Evolutionary conservation across 1,284 basidiomycete species (phyloP), one percentile per base, ranked within the genome.

Genomic region (Blastosporella zonata): DNA sequence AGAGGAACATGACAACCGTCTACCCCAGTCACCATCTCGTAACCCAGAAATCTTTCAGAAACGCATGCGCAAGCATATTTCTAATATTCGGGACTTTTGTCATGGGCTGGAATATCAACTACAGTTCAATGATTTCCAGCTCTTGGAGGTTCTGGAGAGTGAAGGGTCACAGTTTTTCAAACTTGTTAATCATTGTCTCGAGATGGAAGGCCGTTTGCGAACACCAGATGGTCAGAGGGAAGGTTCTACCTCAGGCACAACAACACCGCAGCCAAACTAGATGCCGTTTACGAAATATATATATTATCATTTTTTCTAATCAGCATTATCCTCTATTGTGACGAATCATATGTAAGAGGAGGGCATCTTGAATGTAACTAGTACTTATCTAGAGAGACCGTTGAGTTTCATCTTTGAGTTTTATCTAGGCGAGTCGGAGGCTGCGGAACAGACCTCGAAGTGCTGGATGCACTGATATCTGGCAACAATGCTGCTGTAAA

Each of bases 21-120:
- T 31, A 7, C 29, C 29, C 6, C 29, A 31, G n/a, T n/a, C n/a
- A n/a, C n/a, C 46, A 5, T 29, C 49, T 8, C 39, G 59, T 20
- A 55, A 53, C 8, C 52, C 54, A 17, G 58, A 54, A 15, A 46
- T 55, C 42, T 64, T 59, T 55, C 59, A 60, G 50, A 44, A 49
- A 34, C 59, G 58, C 12, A 67, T 66, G 62, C 53, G 51, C 25
- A 47, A 56, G 25, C 62, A 67, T 44, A 65, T 69, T 23, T 47
- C 51, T 17, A 55, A 58, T 41, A 66, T 68, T 34, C 61, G 66
- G 6, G 62, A 65, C 44, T 67, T 68, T 40, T 63, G 62, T 44
- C 59, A 63, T 46, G 64, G 65, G 12, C 52, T 67, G 53, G 67
- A 68, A 50, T 67, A 62, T 45, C 66, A 69, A 49, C 37, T 67